These are phyloP conservation scores for Phytophthora fragariae DNA, from an alignment of 352 stramenopile species.

Conservation along the genomic window DNA sequence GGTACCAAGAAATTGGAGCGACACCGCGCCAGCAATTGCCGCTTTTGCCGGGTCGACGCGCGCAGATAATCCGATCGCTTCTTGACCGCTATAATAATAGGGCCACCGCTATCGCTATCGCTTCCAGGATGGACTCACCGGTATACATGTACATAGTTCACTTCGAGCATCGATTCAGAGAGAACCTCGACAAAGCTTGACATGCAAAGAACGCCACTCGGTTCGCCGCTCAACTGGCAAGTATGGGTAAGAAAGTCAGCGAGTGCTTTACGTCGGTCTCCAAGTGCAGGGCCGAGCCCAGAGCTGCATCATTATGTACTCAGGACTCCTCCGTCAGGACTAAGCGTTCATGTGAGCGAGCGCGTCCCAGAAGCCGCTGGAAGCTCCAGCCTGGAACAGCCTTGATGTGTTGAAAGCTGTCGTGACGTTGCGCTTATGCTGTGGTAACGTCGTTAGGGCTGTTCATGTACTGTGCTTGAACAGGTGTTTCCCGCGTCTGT, in stretches of 20 bases:
- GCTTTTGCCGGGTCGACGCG: slow-evolving; percentile 69
- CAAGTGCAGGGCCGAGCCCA: slow-evolving; percentile 36
- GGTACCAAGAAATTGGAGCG: slow-evolving; percentile 68
- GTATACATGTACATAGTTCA: not conserved
- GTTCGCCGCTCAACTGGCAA: slow-evolving; percentile 44
- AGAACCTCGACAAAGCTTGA: slow-evolving; percentile 14
- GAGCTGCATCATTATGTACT: slow-evolving; percentile 26
- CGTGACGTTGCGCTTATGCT: too few relatives aligned
- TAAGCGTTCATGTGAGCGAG: slow-evolving; percentile 40
- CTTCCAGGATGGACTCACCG: slow-evolving; percentile 37
- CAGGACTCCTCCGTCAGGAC: slow-evolving; percentile 37
- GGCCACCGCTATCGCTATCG: slow-evolving; percentile 43
- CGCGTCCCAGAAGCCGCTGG: slow-evolving; percentile 48
- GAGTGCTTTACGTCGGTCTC: slow-evolving; percentile 25
- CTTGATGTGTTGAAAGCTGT: slow-evolving; percentile 19
- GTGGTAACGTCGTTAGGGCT: too few relatives aligned
- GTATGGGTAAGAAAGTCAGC: slow-evolving; percentile 62
- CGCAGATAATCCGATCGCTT: slow-evolving; percentile 68
- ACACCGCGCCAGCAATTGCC: slow-evolving; percentile 71
- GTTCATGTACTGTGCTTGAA: too few relatives aligned
- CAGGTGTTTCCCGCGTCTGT: too few relatives aligned
- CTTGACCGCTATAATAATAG: slow-evolving; percentile 39
- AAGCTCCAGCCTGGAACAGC: slow-evolving; percentile 26
- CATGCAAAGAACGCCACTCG: slow-evolving; percentile 56
- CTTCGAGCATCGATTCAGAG: slow-evolving; percentile 32